Evolutionary conservation across 495 filamentous ascomycete species (phyloP), one percentile per base, ranked within the genome.

Genomic region (Hypoxylon fuscum): DNA sequence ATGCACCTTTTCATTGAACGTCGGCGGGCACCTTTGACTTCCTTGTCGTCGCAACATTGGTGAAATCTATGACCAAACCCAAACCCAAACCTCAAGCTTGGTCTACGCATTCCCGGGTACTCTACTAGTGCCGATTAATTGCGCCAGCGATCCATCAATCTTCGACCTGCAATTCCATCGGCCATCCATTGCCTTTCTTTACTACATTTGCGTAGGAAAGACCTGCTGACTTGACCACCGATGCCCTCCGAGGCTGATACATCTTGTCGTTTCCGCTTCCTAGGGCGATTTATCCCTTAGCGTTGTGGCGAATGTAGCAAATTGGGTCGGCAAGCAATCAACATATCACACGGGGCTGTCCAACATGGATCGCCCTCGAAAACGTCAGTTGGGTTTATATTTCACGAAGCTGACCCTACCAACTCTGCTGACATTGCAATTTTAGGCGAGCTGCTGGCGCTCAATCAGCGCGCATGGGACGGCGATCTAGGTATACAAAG

Each of bases 401-500:
- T 25, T 22, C 23, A n/a, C 48, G 9, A 25, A 38, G 42, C 17
- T 35, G 40, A 43, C 50, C 2, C 4, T 44, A 56, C 64, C 74
- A 45, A 44, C 47, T 23, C 40, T 42, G 37, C 74, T 80, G 56
- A 78, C 54, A 47, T 25, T 43, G 47, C 10, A n/a, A 15, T 51
- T 57, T 35, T 59, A 97, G 93, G 92, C 75, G 93, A 97, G 76
- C 82, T 98, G 72, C 90, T 92, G 75, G 84, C 90, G 69, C 80
- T 96, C 64, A 98, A 98, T 74, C 81, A 86, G 70, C 83, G 85
- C 77, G 90, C 88, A 22, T 98, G 95, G 95, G 80, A 89, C 72
- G 94, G 91, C 47, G 90, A 96, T 63, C 87, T 80, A 79, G 90
- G 94, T 96, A 85, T n/a, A n/a, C n/a, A 57, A 61, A 18, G 34